These are phyloP conservation scores for Lepiota brunneoincarnata DNA, from an alignment of 768 basidiomycete genomes.

Conservation along the genomic window DNA sequence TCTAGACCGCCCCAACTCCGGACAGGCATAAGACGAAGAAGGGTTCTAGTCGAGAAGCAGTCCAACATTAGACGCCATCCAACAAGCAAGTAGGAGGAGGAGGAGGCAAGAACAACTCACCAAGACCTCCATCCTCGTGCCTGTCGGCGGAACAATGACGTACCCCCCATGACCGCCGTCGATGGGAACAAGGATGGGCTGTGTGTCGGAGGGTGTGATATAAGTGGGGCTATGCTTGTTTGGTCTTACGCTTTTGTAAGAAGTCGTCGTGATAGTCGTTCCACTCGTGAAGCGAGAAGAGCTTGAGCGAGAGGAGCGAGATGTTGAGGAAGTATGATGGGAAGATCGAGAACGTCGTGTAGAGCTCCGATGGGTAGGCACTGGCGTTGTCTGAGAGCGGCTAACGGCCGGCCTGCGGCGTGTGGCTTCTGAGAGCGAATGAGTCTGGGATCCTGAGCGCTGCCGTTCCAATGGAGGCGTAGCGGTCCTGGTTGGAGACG, in stretches of 20 bases:
- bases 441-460: not conserved
- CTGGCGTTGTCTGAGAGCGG: not conserved
- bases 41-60: not conserved
- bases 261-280: not conserved
- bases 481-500: not conserved
- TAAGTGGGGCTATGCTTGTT: not conserved
- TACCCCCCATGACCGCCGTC: constrained; percentile 5
- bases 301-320: not conserved
- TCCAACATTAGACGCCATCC: constrained; percentile 1
- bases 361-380: not conserved
- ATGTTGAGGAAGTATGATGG: not conserved
- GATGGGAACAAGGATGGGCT: constrained; percentile 3
- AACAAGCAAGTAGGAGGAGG: constrained; percentile 10
- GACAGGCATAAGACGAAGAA: not conserved
- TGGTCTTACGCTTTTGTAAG: not conserved
- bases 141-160: constrained; percentile 3
- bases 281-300: constrained; percentile 1
- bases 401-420: not conserved
- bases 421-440: not conserved
- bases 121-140: constrained; percentile 10
- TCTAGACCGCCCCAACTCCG: not conserved
- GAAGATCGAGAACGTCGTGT: not conserved
- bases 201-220: not conserved
- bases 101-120: constrained; percentile 9
- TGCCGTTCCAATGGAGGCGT: not conserved